Evolutionary conservation across 2,329 filamentous ascomycete species (phyloP).

Genomic region (Pseudocercospora fijiensis): DNA sequence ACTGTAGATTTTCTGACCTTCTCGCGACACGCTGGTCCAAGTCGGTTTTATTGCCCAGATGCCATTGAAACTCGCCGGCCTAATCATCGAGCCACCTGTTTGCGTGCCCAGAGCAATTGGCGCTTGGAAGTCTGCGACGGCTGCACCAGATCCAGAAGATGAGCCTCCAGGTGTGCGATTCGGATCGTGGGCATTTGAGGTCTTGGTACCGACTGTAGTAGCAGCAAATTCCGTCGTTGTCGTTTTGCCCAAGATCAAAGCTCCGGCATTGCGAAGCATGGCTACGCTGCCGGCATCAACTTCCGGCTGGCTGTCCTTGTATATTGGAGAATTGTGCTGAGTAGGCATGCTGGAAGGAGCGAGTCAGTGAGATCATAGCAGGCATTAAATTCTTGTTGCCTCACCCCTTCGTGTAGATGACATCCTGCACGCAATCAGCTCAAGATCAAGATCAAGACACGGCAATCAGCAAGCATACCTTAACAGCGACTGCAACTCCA

Average conservation of each 20-base stretch:
- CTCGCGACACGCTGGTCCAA: slow-evolving; percentile 61
- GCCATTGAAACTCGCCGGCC: slow-evolving; percentile 65
- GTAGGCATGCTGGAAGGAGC: slow-evolving; percentile 54
- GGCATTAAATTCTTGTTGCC: slow-evolving; percentile 29
- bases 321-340: slow-evolving; percentile 56
- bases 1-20: slow-evolving; percentile 61
- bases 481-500: slow-evolving; percentile 59
- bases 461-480: slow-evolving; percentile 32
- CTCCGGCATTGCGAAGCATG: slow-evolving; percentile 56
- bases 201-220: slow-evolving; percentile 52
- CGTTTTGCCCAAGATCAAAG: slow-evolving; percentile 59
- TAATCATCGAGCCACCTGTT: slow-evolving; percentile 63
- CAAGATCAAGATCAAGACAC: not conserved
- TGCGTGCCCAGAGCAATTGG: slow-evolving; percentile 64
- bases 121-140: slow-evolving; percentile 64
- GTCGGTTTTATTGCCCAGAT: slow-evolving; percentile 66
- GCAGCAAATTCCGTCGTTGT: slow-evolving; percentile 66
- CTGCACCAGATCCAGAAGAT: slow-evolving; percentile 65
- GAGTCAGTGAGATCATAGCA: not conserved
- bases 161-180: slow-evolving; percentile 64
- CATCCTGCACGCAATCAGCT: slow-evolving; percentile 42
- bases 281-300: slow-evolving; percentile 56
- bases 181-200: slow-evolving; percentile 57
- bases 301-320: slow-evolving; percentile 45
- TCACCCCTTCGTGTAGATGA: slow-evolving; percentile 55